Base-by-base conservation (phyloP, 2,329 filamentous ascomycete genomes). In the Penicillium hordei region DNA sequence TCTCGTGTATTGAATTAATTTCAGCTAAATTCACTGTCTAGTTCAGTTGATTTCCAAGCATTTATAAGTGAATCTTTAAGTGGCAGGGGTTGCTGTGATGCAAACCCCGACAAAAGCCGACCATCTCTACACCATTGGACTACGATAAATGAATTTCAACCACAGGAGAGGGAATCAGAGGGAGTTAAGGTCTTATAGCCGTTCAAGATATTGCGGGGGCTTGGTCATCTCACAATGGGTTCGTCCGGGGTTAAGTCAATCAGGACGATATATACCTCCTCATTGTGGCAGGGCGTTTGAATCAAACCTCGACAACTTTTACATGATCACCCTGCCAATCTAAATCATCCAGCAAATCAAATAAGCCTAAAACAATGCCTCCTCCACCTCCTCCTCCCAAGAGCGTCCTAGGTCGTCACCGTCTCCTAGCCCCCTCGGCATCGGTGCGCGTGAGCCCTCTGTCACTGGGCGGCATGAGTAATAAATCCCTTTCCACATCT, bases 401-500 rank as follows among this genome's bases (percentile, higher is more conserved):
- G 48, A 29, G 9, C 3, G 23, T 56, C 15, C 60, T 69, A 5
- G 66, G 63, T 40, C 52, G 61, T 15, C 62, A 70, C 52, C 61
- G 69, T 9, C 36, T 65, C 9, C 65, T 75, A 17, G 61, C 67
- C 31, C 67, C 71, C 10, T 66, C 63, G 10, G 72, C 71, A 3
- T 58, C 43, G 17, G 65, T 74, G n/a, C 59, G 63, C 27, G 71
- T 75, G 10, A 64, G 57, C 8, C 72, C 71, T 5, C 48, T 74
- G 33, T 68, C 68, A 45, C 66, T 76, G 0, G 73, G 74, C 6
- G 61, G 67, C 3, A 75, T 75, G 72, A 71, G n/a, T n/a, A n/a
- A n/a, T n/a, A n/a, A n/a, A n/a, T n/a, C n/a, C n/a, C n/a, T n/a
- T n/a, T n/a, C n/a, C 21, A 23, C 21, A 23, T 23, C 21, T 23